These are phyloP conservation scores for Leonotis leonurus DNA, from an alignment of 257 asterid species.

Conservation along the genomic window DNA sequence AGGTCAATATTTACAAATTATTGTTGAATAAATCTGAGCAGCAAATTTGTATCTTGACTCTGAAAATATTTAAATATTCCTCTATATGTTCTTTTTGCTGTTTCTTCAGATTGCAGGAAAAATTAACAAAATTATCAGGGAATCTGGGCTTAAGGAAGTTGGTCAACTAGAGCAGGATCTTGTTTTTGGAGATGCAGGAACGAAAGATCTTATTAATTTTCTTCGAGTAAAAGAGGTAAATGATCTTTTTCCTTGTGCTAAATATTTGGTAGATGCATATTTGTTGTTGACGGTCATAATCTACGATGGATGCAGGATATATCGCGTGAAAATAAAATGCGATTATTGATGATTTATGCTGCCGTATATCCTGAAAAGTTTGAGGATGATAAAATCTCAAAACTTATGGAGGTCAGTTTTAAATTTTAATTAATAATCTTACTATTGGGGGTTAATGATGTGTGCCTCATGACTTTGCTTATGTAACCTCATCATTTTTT, in stretches of 20 bases:
- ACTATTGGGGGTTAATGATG: not conserved
- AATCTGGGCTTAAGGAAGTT: constrained; percentile 78
- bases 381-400: constrained; percentile 78
- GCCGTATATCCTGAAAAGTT: constrained; percentile 90
- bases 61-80: not conserved
- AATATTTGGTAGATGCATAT: not conserved
- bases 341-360: constrained; percentile 95
- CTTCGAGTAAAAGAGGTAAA: constrained; percentile 69
- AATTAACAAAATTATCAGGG: constrained; percentile 72
- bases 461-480: not conserved
- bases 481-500: not conserved
- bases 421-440: not conserved
- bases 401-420: constrained; percentile 75
- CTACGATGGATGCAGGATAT: constrained; percentile 52
- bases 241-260: not conserved
- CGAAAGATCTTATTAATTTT: constrained; percentile 82
- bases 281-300: constrained; percentile 6
- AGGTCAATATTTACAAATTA: not conserved
- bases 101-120: constrained; percentile 79
- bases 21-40: not conserved
- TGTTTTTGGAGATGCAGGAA: constrained; percentile 97
- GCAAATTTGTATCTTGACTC: not conserved
- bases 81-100: not conserved
- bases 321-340: constrained; percentile 80
- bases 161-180: constrained; percentile 96